Evolutionary conservation across 371 early-diverging fungal species (phyloP).

Genomic region (Mortierella sp.): DNA sequence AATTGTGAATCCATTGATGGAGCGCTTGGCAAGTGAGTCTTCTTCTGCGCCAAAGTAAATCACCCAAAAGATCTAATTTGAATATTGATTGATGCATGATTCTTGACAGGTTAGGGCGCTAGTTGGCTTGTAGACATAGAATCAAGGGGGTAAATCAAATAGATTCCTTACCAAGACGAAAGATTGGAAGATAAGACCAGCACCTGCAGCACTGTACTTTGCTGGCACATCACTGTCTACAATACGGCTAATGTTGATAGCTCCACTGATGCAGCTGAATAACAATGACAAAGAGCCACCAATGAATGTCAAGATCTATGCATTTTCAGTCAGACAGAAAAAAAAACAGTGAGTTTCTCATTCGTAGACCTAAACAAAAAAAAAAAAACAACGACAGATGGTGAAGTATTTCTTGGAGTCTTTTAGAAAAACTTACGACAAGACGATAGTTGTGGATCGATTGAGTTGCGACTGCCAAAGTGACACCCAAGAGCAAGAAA

Average conservation of each 20-base stretch:
- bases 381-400: neutral
- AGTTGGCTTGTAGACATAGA: neutral
- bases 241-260: constrained; percentile 25
- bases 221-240: neutral
- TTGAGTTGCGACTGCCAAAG: constrained; percentile 62
- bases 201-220: constrained; percentile 60
- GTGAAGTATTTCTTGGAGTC: too few species aligned
- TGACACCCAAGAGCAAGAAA: constrained; percentile 53
- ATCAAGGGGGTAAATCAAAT: neutral
- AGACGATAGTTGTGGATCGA: constrained; percentile 57
- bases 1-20: constrained; percentile 58
- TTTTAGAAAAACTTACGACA: constrained; percentile 25
- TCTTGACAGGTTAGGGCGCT: neutral
- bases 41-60: constrained; percentile 79
- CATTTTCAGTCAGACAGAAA: neutral
- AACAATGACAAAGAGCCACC: constrained; percentile 62
- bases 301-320: constrained; percentile 64
- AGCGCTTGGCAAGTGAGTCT: constrained; percentile 67
- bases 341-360: neutral
- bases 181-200: constrained; percentile 72
- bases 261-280: constrained; percentile 62
- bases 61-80: constrained; percentile 74
- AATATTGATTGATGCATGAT: neutral
- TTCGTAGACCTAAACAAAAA: neutral
- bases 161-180: constrained; percentile 65